Base-by-base conservation (phyloP, 345 rosid species). In the Trapa bicornis region DNA sequence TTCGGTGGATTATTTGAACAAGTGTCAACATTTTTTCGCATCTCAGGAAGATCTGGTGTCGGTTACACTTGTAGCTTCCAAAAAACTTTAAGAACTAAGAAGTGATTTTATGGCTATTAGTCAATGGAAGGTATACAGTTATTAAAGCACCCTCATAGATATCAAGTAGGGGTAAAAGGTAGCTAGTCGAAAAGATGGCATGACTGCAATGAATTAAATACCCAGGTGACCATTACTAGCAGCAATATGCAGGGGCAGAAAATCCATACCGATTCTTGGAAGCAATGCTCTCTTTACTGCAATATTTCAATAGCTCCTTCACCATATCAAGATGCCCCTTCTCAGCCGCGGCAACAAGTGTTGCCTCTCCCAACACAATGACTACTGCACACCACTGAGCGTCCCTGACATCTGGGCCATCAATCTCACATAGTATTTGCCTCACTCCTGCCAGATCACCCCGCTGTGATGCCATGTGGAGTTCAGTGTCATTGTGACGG, bases 401-500 rank as follows among this genome's bases (percentile, higher is more conserved):
- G 88, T 84, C 50, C 86, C 83, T 65, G 62, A 75, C 82, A 91
- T 87, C 71, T 89, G 97, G 37, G 81, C 80, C 80, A 73, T 86
- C 91, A 58, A 91, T 87, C 69, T 88, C 99, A 15, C 68, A 82
- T 29, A 94, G 75, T 66, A 91, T 89, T 69, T 82, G 86, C 73
- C 66, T 75, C 53, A 94, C 82, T 6, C 86, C 74, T 16, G 68
- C 86, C 70, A 86, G 67, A 74, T 91, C 97, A 39, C 92, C 96
- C 3, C 91, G 83, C 64, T 85, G 90, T 8, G 97, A 95, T 2
- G 96, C 96, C 75, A 91, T 70, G 76, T 94, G 97, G 62, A 94
- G 83, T 83, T 91, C 97, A 14, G 97, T 94, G 80, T 94, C 96
- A 75, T 94, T 85, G 77, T 83, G 91, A 65, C 91, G 95, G 32